Base-by-base conservation (phyloP, 768 basidiomycete genomes). In the Coprinopsis sp. region DNA sequence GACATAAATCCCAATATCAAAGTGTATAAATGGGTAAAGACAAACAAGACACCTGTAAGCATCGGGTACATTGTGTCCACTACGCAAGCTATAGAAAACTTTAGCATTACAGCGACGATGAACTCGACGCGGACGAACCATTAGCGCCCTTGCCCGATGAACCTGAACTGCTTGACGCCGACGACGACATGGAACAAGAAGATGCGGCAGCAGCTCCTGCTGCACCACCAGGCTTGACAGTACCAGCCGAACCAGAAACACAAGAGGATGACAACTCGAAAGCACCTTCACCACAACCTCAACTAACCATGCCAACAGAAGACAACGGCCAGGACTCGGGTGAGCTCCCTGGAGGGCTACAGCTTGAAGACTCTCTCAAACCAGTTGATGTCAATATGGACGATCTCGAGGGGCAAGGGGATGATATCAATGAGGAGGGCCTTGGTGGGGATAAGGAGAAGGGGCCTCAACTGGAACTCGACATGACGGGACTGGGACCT, bases 61-160 rank as follows among this genome's bases (percentile, higher is more conserved):
- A 31, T n/a, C 10, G n/a, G n/a, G 30, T n/a, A 31, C 8, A 8
- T 31, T 31, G 30, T 8, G 30, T 31, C 10, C 8, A n/a, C 30
- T 31, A 8, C n/a, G 16, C 34, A 12, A 14, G 14, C 28, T 51
- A 43, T 50, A n/a, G 51, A 28, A 28, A 11, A 27, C 4, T n/a
- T 23, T 22, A 92, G 89, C 86, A 90, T 74, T 92, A 91, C 56
- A 89, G 85, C 57, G 89, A 91, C 57, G 87, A 91, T 49, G 90
- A 91, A 57, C 85, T 78, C 41, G 84, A 81, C 51, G 78, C 69
- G 0, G 87, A 91, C 54, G 86, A 87, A 56, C 87, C 88, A 12
- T 72, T 91, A 21, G 89, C 81, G 1, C 89, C 89, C 14, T 69
- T 91, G 33, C 89, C 87, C 4, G 77, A 79, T 46, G 88, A 90